phyloP scores from a whole-genome alignment of 345 rosid genomes.

The Salix viminalis region DNA sequence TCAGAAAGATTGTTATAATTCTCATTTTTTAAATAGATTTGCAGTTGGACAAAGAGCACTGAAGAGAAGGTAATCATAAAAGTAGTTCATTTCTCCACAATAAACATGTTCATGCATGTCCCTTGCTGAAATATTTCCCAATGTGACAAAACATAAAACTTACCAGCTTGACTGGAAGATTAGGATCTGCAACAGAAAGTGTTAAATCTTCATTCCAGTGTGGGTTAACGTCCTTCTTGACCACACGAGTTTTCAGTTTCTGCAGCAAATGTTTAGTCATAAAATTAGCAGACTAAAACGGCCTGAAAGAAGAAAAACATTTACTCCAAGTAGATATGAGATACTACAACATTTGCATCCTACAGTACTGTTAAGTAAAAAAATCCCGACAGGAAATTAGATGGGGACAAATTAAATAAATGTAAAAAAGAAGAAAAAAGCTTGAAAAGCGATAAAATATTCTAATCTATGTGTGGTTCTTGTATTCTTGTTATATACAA shows the following conservation, averaged over 20 bases:
- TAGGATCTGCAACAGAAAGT: constrained; percentile 59
- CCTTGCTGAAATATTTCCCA: neutral
- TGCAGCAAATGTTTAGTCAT: constrained; percentile 21
- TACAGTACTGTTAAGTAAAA: no score
- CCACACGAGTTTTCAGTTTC: constrained; percentile 74
- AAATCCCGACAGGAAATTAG: no score
- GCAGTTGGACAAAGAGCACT: neutral
- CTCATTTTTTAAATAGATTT: neutral
- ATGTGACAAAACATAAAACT: constrained; percentile 13
- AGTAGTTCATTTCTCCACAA: neutral
- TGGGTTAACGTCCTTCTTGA: constrained; percentile 59
- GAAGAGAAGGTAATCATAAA: neutral
- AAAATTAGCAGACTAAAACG: neutral
- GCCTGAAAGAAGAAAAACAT: neutral
- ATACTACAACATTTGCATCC: no score
- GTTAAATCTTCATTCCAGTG: constrained; percentile 83
- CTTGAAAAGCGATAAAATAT: no score
- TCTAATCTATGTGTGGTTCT: no score
- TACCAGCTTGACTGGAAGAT: constrained; percentile 58
- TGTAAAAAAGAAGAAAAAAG: no score
- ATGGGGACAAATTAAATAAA: no score
- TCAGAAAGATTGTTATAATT: neutral
- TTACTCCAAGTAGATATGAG: no score
- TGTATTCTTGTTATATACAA: no score
- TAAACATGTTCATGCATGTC: neutral